Conservation (phyloP, 1,139 yeast genomes). For the Taphrina deformans region DNA sequence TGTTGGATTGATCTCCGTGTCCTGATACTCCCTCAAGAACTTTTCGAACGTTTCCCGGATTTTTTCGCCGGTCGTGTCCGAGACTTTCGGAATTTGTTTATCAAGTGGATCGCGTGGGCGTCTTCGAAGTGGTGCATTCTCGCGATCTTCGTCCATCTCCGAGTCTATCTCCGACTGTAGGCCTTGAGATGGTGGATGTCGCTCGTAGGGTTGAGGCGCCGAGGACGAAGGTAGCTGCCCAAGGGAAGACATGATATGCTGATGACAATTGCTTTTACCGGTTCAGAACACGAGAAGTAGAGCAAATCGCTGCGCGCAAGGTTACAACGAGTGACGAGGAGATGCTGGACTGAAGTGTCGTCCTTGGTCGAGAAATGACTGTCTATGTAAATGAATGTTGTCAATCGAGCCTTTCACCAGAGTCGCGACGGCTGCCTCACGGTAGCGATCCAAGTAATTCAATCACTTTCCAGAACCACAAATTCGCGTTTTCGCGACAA, state of each 20-base stretch:
- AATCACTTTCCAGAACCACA: no score
- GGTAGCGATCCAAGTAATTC: no score
- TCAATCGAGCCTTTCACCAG: background rate
- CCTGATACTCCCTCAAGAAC: conserved; percentile 61
- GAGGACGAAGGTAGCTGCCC: conserved; percentile 26
- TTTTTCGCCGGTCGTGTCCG: conserved; percentile 89
- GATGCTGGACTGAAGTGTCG: no score
- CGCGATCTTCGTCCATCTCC: conserved; percentile 32
- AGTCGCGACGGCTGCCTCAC: no score
- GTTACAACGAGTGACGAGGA: no score
- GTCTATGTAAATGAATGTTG: no score
- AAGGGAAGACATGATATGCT: conserved; percentile 12
- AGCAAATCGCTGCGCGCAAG: no score
- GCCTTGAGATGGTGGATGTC: conserved; percentile 11
- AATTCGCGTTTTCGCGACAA: conserved; percentile 19
- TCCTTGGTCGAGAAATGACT: no score
- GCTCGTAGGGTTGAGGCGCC: conserved; percentile 24
- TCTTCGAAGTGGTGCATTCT: conserved; percentile 35
- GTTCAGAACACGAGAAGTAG: no score
- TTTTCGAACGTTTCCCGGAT: conserved; percentile 88
- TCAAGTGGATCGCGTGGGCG: conserved; percentile 37
- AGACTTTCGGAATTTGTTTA: conserved; percentile 70
- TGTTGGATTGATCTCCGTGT: conserved; percentile 41
- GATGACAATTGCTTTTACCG: no score
- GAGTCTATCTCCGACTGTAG: conserved; percentile 28